Evolutionary conservation across 1,284 basidiomycete genomes (phyloP).

Genomic region (Cryptococcus hybrid): DNA sequence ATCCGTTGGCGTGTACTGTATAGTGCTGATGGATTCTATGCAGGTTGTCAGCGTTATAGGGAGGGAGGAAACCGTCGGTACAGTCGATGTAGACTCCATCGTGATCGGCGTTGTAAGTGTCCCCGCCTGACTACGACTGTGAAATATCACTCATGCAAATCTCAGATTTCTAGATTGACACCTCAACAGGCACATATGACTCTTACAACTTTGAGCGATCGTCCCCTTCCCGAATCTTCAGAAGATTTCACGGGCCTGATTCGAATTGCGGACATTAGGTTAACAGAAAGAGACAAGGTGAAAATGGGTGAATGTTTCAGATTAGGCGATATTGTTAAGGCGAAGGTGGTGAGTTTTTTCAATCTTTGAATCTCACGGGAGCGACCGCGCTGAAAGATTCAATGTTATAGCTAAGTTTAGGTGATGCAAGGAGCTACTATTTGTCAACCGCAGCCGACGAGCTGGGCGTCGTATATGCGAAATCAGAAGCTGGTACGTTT

Average conservation of each 20-base stretch:
- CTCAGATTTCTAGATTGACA: slow-evolving; percentile 74
- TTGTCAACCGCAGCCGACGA: slow-evolving; percentile 92
- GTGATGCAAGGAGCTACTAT: slow-evolving; percentile 92
- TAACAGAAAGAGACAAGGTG: slow-evolving; percentile 88
- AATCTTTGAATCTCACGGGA: not conserved
- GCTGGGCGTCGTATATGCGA: slow-evolving; percentile 61
- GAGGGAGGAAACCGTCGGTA: slow-evolving; percentile 40
- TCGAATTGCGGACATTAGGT: slow-evolving; percentile 84
- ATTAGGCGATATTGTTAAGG: slow-evolving; percentile 92
- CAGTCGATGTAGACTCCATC: slow-evolving; percentile 49
- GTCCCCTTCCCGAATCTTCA: slow-evolving; percentile 74
- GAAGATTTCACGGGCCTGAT: slow-evolving; percentile 95
- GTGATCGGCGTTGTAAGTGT: slow-evolving; percentile 23
- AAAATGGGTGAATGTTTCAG: slow-evolving; percentile 94
- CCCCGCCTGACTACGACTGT: too few species aligned
- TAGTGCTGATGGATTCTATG: not conserved
- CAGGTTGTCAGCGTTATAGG: slow-evolving; percentile 44
- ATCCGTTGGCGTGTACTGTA: slow-evolving; percentile 34
- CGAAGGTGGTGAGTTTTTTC: slow-evolving; percentile 70
- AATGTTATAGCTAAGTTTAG: slow-evolving; percentile 71
- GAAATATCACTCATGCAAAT: too few species aligned
- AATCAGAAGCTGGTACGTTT: slow-evolving; percentile 45
- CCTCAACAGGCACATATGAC: slow-evolving; percentile 83
- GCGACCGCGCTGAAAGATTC: not conserved
- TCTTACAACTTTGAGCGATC: slow-evolving; percentile 84